These are phyloP conservation scores for Boletus nobilissimus DNA, from an alignment of 1,284 basidiomycete species.

Conservation along the genomic window DNA sequence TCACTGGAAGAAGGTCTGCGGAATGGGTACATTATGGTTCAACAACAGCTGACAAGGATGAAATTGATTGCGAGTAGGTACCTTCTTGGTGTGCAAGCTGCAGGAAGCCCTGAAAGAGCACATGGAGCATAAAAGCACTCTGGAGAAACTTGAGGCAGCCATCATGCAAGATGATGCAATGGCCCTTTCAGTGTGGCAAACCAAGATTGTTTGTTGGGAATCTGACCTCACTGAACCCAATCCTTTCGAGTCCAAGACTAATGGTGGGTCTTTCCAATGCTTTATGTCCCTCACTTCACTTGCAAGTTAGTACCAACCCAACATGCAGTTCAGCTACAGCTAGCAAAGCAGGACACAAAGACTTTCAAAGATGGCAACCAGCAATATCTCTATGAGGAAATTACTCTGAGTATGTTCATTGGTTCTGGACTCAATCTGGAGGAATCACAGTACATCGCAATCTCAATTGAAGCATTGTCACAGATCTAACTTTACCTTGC, in stretches of 20 bases:
- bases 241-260: not conserved
- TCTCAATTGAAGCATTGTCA: not conserved
- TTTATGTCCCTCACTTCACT: not conserved
- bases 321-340: not conserved
- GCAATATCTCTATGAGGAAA: not conserved
- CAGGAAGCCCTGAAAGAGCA: not conserved
- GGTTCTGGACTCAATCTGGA: conserved; percentile 1
- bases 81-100: not conserved
- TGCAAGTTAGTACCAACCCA: not conserved
- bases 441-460: not conserved
- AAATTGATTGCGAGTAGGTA: not conserved
- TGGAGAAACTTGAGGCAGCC: not conserved
- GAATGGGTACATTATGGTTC: not conserved
- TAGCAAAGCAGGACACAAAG: not conserved
- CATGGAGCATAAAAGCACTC: not conserved
- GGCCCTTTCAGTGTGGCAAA: not conserved
- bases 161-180: not conserved
- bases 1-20: too few species aligned
- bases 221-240: not conserved
- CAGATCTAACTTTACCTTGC: not conserved
- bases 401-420: conserved; percentile 5
- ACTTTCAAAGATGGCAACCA: not conserved
- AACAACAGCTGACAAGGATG: not conserved
- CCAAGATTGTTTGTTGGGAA: not conserved
- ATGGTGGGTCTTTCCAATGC: not conserved